Evolutionary conservation across 371 early-diverging fungal species (phyloP).

Genomic region (Rhizopus arrhizus): DNA sequence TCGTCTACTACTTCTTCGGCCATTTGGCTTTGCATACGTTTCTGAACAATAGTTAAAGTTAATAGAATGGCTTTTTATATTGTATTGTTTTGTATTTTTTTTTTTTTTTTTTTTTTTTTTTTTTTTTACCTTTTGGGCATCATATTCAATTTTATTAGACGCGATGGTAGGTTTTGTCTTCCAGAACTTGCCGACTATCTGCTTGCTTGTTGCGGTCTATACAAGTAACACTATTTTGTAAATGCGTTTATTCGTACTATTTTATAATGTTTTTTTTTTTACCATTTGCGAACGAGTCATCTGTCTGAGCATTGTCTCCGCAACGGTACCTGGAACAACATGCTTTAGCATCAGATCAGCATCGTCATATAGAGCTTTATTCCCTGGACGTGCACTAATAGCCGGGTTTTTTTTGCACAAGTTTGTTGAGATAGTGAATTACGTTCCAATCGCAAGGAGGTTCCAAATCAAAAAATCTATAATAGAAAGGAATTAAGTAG

Average conservation of each 20-base stretch:
- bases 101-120: conserved; percentile 1
- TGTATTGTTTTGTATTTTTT: conserved; percentile 6
- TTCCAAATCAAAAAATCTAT: conserved; percentile 4
- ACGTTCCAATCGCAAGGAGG: conserved; percentile 5
- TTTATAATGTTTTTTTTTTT: conserved; percentile 9
- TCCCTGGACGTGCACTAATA: conserved; percentile 4
- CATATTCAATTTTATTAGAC: conserved; percentile 5
- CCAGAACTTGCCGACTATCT: conserved; percentile 5
- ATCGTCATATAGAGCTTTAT: conserved; percentile 6
- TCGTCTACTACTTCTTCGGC: conserved; percentile 8
- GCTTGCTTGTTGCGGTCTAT: conserved; percentile 9
- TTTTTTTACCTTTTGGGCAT: conserved; percentile 4
- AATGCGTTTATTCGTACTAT: conserved; percentile 9
- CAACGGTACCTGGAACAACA: conserved; percentile 7
- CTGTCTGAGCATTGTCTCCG: conserved; percentile 10
- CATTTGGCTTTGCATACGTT: conserved; percentile 9
- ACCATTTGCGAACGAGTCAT: conserved; percentile 12
- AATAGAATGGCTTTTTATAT: conserved; percentile 9
- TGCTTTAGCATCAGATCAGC: conserved; percentile 6
- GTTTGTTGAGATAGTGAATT: conserved; percentile 5
- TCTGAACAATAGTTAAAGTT: conserved; percentile 9
- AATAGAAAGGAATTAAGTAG: conserved; percentile 4
- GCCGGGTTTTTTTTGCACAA: conserved; percentile 5
- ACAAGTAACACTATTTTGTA: conserved; percentile 6
- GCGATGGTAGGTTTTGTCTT: conserved; percentile 2